Evolutionary conservation across 495 filamentous ascomycete species (phyloP), one percentile per base, ranked within the genome.

Genomic region (Daldinia caldariorum): DNA sequence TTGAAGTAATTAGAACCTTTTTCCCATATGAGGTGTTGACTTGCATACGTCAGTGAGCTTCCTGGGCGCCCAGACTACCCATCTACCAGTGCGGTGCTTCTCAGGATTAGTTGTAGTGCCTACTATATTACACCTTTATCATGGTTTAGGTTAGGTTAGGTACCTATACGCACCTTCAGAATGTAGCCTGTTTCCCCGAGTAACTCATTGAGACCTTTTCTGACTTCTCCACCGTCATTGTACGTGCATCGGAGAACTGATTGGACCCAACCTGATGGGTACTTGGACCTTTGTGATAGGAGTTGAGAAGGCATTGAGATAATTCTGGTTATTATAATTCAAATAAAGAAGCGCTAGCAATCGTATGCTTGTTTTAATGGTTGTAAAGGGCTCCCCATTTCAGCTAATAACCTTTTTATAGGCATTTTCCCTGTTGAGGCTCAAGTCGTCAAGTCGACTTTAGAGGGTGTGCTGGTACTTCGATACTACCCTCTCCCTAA

Each of bases 31-130:
- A 12, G 43, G 16, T n/a, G 66, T 39, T 6, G 56, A 54, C 51
- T 55, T 65, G 66, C 74, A 49, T 53, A 77, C 65, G 51, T 65
- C 67, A 41, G 53, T 77, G 12, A 68, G 51, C 35, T 68, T 67
- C 60, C 76, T 74, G 3, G 61, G 34, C 12, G 67, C 66, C 37
- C 58, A 67, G 31, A 69, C 32, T 5, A 64, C 20, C 67, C 67
- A 69, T n/a, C 38, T 38, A 16, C 61, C 61, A 10, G 29, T 49
- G 10, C 67, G 67, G 45, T 45, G 38, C 66, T 69, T 35, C 1
- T 2, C 39, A n/a, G 18, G 29, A n/a, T 63, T 3, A 63, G 60
- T 26, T n/a, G 20, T 12, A 20, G 57, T n/a, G n/a, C n/a, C n/a
- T 37, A 20, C 4, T 20, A 14, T 16, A 32, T 12, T 8, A 39